A percentile compares a stretch with the other conserved stretches of the same genome.
Conservation (phyloP, 305 asterid species). For the Fraxinus paxiana region DNA sequence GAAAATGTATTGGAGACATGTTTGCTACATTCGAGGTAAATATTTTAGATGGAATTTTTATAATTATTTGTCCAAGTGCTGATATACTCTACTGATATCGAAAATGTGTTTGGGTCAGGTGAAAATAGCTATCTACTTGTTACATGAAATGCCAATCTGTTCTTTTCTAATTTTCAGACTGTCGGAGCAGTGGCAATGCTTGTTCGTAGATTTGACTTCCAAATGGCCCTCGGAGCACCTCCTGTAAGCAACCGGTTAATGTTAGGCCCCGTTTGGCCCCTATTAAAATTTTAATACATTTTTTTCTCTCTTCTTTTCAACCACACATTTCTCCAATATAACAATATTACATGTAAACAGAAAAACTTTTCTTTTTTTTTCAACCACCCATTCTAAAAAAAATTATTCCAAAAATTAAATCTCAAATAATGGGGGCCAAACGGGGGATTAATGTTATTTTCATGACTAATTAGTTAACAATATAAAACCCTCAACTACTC, state of each 20-base stretch:
- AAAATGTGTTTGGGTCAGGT: neutral
- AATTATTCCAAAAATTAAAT: neutral
- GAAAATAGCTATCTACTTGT: neutral
- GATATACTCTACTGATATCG: slow-evolving; percentile 1
- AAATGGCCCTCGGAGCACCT: slow-evolving; percentile 86
- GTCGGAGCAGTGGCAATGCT: slow-evolving; percentile 91
- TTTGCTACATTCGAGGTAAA: slow-evolving; percentile 92
- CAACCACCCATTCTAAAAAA: neutral
- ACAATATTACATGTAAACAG: neutral
- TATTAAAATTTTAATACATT: no score
- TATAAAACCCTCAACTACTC: neutral
- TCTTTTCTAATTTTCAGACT: slow-evolving; percentile 39
- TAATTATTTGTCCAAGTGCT: neutral
- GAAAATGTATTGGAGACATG: slow-evolving; percentile 97
- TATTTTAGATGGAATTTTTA: neutral
- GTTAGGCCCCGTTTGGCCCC: neutral
- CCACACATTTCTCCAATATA: neutral
- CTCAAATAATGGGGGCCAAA: neutral
- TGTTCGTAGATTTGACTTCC: slow-evolving; percentile 81
- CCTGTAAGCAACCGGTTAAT: slow-evolving; percentile 56
- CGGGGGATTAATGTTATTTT: neutral
- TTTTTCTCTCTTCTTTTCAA: neutral
- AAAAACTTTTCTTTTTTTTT: neutral
- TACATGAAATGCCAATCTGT: slow-evolving; percentile 1
- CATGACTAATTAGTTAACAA: neutral